These are phyloP conservation scores for Termitomyces sp. DNA, from an alignment of 1,284 basidiomycete species.

Conservation along the genomic window DNA sequence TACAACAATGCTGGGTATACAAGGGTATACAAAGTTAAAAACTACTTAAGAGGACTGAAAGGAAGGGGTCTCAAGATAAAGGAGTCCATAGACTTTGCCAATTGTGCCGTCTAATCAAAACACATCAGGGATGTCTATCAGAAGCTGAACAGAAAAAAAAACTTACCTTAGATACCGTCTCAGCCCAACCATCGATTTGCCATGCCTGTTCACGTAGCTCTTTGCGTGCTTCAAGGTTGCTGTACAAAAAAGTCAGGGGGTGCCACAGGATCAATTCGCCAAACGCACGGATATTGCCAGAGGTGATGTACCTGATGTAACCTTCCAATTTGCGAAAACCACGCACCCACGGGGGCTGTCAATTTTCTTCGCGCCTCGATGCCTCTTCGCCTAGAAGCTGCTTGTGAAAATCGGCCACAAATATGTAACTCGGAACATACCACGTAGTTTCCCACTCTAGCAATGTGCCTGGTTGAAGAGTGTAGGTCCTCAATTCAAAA, in stretches of 20 bases:
- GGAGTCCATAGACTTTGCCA: slow-evolving; percentile 75
- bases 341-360: slow-evolving; percentile 85
- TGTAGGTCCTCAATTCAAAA: slow-evolving; percentile 87
- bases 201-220: slow-evolving; percentile 84
- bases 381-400: slow-evolving; percentile 63
- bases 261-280: background rate
- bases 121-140: slow-evolving; percentile 15
- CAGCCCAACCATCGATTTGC: slow-evolving; percentile 90
- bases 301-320: slow-evolving; percentile 90
- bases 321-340: slow-evolving; percentile 90
- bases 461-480: slow-evolving; percentile 77
- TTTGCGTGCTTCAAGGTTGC: slow-evolving; percentile 77
- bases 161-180: slow-evolving; percentile 85
- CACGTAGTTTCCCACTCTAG: slow-evolving; percentile 93
- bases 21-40: slow-evolving; percentile 5
- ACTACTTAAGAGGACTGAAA: slow-evolving; percentile 77
- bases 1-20: slow-evolving; percentile 6
- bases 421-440: slow-evolving; percentile 36
- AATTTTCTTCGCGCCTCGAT: slow-evolving; percentile 84
- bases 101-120: slow-evolving; percentile 63
- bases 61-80: slow-evolving; percentile 69
- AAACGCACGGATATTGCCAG: slow-evolving; percentile 88
- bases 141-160: background rate
- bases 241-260: slow-evolving; percentile 25
- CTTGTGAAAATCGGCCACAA: slow-evolving; percentile 5